phyloP scores from a whole-genome alignment of 2,329 filamentous ascomycete genomes.

The Ascochyta koolunga region DNA sequence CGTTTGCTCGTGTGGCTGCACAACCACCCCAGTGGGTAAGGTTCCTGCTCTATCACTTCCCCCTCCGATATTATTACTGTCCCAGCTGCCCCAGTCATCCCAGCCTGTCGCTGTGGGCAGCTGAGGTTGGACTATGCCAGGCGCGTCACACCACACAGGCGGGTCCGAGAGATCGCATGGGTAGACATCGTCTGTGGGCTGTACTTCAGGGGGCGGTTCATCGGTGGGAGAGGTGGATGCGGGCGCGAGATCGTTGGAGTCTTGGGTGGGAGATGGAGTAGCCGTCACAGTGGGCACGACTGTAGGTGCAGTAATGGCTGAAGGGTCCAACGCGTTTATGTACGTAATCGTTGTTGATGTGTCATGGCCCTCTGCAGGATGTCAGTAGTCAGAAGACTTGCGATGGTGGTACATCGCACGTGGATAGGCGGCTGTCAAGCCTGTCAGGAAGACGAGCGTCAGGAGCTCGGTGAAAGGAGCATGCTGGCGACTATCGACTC shows the following conservation, averaged over 20 bases:
- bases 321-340: not conserved
- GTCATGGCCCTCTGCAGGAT: not conserved
- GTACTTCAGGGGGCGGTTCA: not conserved
- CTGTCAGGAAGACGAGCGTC: slow-evolving; percentile 4
- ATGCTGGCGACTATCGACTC: not conserved
- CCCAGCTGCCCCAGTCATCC: slow-evolving; percentile 14
- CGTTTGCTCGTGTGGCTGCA: slow-evolving; percentile 5
- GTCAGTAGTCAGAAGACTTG: not conserved
- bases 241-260: not conserved
- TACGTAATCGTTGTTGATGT: not conserved
- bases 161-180: slow-evolving; percentile 9
- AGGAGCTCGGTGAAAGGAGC: slow-evolving; percentile 9
- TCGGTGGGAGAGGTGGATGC: not conserved
- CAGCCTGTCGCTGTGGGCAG: slow-evolving; percentile 23
- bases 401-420: not conserved
- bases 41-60: not conserved
- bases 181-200: slow-evolving; percentile 1
- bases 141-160: slow-evolving; percentile 7
- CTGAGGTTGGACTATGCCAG: slow-evolving; percentile 2
- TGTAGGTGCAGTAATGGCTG: not conserved
- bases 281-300: not conserved
- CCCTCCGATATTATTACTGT: slow-evolving; percentile 3
- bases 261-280: not conserved
- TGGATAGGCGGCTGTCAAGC: not conserved
- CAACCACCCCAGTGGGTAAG: not conserved